Base-by-base conservation (phyloP, 495 filamentous ascomycete genomes). In the Podospora australis region DNA sequence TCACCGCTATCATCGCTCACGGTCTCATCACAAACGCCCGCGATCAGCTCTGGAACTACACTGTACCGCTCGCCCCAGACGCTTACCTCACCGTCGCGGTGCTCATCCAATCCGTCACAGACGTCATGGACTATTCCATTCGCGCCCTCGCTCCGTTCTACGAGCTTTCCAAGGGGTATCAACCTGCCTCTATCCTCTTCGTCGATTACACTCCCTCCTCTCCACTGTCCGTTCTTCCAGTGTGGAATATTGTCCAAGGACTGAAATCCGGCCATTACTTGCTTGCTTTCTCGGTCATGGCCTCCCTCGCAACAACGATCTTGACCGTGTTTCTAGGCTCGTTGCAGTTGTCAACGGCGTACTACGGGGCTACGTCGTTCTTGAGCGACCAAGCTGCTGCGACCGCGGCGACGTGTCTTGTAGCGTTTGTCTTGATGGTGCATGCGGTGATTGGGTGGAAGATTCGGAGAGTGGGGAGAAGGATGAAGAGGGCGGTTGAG, bases 51-150 rank as follows among this genome's bases (percentile, higher is more conserved):
- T 35, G 32, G 28, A 47, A 47, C 29, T 47, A 47, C 30, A 47
- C 20, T 13, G 28, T 47, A 21, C 30, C 44, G 5, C 32, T 47
- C 29, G 13, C 29, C 5, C 44, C 44, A 4, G 21, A 32, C 3
- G n/a, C 36, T 30, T 47, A 47, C 44, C 44, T 47, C 16, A 47
- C 36, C 32, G 14, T 47, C 32, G 44, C 44, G 2, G 22, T 47
- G 16, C 19, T 47, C 22, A 47, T 47, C 32, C 30, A 47, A 25
- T 47, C 44, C 28, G 25, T 38, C 22, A 19, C 44, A 26, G 44
- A 47, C 20, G 44, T 47, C 44, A 35, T 38, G 14, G 32, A 35
- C 22, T 47, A 47, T 30, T 36, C 29, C 6, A 34, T 38, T 17
- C 44, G 28, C 29, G 17, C 32, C 24, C 44, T 47, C 13, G 14